Evolutionary conservation across 495 filamentous ascomycete species (phyloP), one percentile per base, ranked within the genome.

Genomic region (Xylaria longipes): DNA sequence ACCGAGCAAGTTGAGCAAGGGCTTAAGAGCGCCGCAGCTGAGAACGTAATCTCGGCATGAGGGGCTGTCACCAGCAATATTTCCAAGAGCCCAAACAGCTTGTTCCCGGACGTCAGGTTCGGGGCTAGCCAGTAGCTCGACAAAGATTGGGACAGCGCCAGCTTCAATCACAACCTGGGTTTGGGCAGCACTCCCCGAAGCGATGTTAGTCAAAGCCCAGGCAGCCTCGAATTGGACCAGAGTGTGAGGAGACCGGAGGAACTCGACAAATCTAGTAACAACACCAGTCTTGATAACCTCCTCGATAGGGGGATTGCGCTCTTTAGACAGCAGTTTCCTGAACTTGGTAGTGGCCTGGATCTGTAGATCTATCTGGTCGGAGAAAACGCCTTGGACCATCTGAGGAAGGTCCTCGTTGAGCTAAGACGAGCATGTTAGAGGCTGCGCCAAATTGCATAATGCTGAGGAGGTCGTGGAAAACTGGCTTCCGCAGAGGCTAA

Each of bases 331-430:
- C 29, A 99, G 87, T 84, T 99, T 99, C 72, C 97, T 87, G 87
- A 99, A 99, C 82, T 98, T 98, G 68, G 97, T 99, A 29, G 97
- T 99, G n/a, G 97, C 95, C 84, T 94, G 91, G 74, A 99, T 99
- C 81, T 99, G 97, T 61, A 91, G 88, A 76, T 99, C 97, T 83
- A 99, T 98, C 82, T 97, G 93, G 43, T 98, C 94, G 72, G 97
- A 98, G 86, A 98, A 98, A 76, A 98, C 97, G 70, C 97, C 97
- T 74, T 91, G 87, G 63, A 98, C 96, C 97, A 99, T 99, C 83
- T 94, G 89, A 70, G 97, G 97, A 76, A 99, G 93, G 78, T 98
- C 96, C 82, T 97, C 94, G 77, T 95, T 97, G 76, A 99, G 89
- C 97, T 99, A 82, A 63, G 79, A 69, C 25, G 68, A 57, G 54